A percentile compares a stretch with the other conserved stretches of the same genome.
Evolutionary conservation across 2,329 filamentous ascomycete species (phyloP).

Genomic region (Fusarium heterosporum): DNA sequence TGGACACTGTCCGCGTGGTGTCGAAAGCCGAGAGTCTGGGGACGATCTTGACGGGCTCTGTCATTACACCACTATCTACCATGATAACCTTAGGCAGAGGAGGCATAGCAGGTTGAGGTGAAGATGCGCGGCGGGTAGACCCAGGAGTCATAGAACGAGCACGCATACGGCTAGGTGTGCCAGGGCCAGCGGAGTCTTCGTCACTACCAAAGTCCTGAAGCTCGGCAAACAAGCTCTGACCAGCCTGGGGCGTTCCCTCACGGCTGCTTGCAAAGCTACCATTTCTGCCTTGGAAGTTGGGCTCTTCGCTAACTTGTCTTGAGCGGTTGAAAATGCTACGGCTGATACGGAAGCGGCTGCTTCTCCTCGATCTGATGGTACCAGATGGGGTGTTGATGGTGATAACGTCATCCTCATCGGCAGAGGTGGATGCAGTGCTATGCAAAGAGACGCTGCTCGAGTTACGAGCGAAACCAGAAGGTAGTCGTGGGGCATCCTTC

Average conservation of each 20-base stretch:
- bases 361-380: constrained; percentile 72
- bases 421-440: constrained; percentile 90
- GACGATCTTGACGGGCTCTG: constrained; percentile 63
- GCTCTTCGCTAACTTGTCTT: constrained; percentile 70
- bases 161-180: constrained; percentile 66
- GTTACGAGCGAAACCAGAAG: constrained; percentile 55
- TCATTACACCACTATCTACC: constrained; percentile 72
- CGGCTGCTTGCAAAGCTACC: constrained; percentile 66
- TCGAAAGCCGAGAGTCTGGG: constrained; percentile 25
- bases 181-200: constrained; percentile 71
- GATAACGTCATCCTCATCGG: constrained; percentile 72
- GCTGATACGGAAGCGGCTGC: constrained; percentile 74
- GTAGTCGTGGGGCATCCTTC: constrained; percentile 57
- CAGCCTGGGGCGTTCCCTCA: constrained; percentile 61
- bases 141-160: constrained; percentile 61
- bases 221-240: constrained; percentile 91
- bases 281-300: constrained; percentile 68
- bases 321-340: constrained; percentile 71
- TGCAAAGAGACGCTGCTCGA: constrained; percentile 76
- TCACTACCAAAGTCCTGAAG: constrained; percentile 84
- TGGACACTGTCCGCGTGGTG: constrained; percentile 15
- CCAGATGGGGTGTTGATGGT: constrained; percentile 71
- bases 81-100: constrained; percentile 64
- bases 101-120: constrained; percentile 63
- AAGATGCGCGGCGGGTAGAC: constrained; percentile 58